Evolutionary conservation across 1,139 yeast genomes (phyloP).

Genomic region (Sugiyamaella japonica): DNA sequence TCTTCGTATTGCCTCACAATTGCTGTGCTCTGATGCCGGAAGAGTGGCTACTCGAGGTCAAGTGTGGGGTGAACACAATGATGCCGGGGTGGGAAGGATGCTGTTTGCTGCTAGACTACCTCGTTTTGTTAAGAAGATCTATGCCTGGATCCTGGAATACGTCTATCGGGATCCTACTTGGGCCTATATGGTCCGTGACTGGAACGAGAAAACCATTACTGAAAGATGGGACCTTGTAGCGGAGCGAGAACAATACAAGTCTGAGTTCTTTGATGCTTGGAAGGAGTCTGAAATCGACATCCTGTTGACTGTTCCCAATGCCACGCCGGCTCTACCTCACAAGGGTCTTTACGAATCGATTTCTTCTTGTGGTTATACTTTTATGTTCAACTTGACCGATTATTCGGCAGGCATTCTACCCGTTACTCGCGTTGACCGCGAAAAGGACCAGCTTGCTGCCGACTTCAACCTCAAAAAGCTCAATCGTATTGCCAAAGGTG

Average conservation of each 20-base stretch:
- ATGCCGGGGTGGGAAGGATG: constrained; percentile 43
- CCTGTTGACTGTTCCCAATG: constrained; percentile 43
- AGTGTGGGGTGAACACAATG: constrained; percentile 41
- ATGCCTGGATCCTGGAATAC: constrained; percentile 41
- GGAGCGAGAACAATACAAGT: constrained; percentile 44
- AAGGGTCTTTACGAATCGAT: constrained; percentile 41
- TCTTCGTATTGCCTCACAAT: constrained; percentile 43
- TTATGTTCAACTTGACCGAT: constrained; percentile 59
- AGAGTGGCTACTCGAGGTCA: constrained; percentile 39
- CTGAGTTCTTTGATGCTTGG: constrained; percentile 42
- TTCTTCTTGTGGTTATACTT: constrained; percentile 52
- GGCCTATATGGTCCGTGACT: constrained; percentile 45
- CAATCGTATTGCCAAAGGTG: constrained; percentile 45
- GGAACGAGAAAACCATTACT: constrained; percentile 41
- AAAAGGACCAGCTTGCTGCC: constrained; percentile 43
- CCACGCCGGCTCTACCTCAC: constrained; percentile 46
- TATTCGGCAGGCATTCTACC: constrained; percentile 61
- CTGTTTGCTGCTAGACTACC: constrained; percentile 40
- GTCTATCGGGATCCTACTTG: constrained; percentile 42
- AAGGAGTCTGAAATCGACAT: constrained; percentile 42
- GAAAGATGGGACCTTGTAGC: constrained; percentile 44
- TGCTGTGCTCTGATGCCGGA: constrained; percentile 41
- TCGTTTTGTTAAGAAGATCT: constrained; percentile 39
- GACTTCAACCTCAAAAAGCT: constrained; percentile 38
- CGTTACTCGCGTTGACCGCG: constrained; percentile 54